Base-by-base conservation (phyloP, 2,329 filamentous ascomycete genomes). In the Sporothrix brasiliensis region DNA sequence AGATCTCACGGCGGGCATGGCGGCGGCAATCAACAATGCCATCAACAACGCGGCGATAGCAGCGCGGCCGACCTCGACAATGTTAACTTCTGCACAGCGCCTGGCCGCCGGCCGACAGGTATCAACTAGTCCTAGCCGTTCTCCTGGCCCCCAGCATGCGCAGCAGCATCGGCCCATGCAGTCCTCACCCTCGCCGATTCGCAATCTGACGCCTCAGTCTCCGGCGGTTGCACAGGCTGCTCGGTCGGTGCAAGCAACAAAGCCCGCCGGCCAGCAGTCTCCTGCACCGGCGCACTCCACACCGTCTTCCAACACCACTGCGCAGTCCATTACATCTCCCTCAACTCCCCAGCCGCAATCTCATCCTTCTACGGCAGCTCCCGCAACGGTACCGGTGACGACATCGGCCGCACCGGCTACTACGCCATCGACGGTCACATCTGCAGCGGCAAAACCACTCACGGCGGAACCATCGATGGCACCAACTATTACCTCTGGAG, bases 11-110 rank as follows among this genome's bases (percentile, higher is more conserved):
- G 70, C 70, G 0, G 70, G 70, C 24, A 71, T 71, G 70, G 39
- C 70, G 44, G 70, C 70, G 1, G 70, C 70, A 4, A 27, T 71
- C 41, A 65, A 60, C 49, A 61, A 65, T 11, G 70, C 70, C 41
- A 71, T 69, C 44, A 71, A 68, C 41, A 71, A 69, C 14, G 70
- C 70, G 7, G 70, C 70, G 10, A 34, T 67, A 9, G 69, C 69
- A 6, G 65, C 65, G 2, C 39, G 69, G 2, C 69, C 69, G n/a
- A 52, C 63, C 19, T 41, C 49, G 44, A 68, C 49, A 9, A 54
- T 60, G 56, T 27, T 70, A 54, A 70, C 53, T 4, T n/a, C 69
- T 3, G 69, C 69, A 10, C 69, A 70, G 39, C 65, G 69, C 13
- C 44, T 70, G 6, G 65, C 65, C 4, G 63, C 63, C 4, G 47